Base-by-base conservation (phyloP, 768 basidiomycete genomes). In the Cystobasidium tubakii region DNA sequence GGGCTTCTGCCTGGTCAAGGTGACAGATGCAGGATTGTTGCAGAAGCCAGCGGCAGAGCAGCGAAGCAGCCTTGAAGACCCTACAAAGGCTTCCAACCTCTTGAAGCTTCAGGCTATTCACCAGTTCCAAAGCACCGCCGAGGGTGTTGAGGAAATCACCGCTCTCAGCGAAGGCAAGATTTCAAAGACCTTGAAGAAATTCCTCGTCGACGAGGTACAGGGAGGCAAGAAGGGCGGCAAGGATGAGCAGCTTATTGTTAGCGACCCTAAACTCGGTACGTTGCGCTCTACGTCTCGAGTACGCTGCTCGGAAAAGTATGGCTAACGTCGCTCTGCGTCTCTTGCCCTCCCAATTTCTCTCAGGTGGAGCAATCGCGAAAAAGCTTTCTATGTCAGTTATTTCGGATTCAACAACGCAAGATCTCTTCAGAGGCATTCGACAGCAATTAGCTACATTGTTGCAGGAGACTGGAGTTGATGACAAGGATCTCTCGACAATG, bases 1-100 rank as follows among this genome's bases (percentile, higher is more conserved):
- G 82, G 92, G 95, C 82, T 97, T 92, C 85, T 93, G 91, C 84
- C 89, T 99, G 67, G 97, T 99, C 88, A 96, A 96, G 83, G 86
- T 79, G 55, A 76, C 75, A 63, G 79, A 79, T 50, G 90, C 89
- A 70, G 96, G 94, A 84, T 84, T 95, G 66, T 87, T 88, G 80
- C 89, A 87, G 77, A 88, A 89, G 71, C 88, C 96, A 82, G 82
- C 97, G 62, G 90, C 89, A 86, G 88, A 89, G 83, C 90, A 94
- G 82, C 97, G 98, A 79, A 88, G 93, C 83, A 90, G 88, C 62
- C 92, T 94, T 53, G 92, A 95, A 83, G 66, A 67, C 46, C 29
- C 42, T 7, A 86, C 84, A 79, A 94, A 96, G 67, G 92, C 87
- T 83, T 91, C 89, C 84, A 17, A 65, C 77, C 97, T 95, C 70